These are phyloP conservation scores for Pistacia atlantica DNA, from an alignment of 345 rosid genomes.

Conservation along the genomic window DNA sequence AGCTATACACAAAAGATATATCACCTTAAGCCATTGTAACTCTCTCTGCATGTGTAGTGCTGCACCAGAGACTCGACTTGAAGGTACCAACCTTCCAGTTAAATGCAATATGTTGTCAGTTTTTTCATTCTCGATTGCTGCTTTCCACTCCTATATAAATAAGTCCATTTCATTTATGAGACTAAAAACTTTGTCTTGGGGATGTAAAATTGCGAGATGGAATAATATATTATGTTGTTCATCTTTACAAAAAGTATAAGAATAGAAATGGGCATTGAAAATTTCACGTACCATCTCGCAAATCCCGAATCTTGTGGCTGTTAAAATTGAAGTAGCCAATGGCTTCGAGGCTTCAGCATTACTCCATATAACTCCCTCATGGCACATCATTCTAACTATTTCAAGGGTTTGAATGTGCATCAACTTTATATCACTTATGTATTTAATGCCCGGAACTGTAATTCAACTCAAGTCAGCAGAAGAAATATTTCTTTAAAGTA, in stretches of 20 bases:
- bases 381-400: constrained; percentile 3
- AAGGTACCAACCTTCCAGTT: not conserved
- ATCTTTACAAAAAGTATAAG: not conserved
- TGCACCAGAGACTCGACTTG: constrained; percentile 22
- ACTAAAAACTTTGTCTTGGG: not conserved
- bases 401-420: not conserved
- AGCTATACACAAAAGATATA: too few species aligned
- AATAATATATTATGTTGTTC: too few species aligned
- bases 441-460: not conserved
- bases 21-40: too few species aligned
- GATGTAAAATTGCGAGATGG: not conserved
- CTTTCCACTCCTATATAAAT: too few species aligned
- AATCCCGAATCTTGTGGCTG: not conserved
- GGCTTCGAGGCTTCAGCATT: not conserved
- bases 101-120: constrained; percentile 18
- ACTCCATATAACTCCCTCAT: not conserved
- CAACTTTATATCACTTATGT: not conserved
- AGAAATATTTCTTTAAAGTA: not conserved
- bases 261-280: not conserved
- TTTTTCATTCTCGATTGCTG: too few species aligned
- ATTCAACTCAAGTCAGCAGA: not conserved
- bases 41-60: constrained; percentile 25
- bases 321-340: not conserved
- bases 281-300: not conserved
- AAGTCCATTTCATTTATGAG: constrained; percentile 1